These are phyloP conservation scores for Flaveria brownii DNA, from an alignment of 129 eudicot species.

Conservation along the genomic window DNA sequence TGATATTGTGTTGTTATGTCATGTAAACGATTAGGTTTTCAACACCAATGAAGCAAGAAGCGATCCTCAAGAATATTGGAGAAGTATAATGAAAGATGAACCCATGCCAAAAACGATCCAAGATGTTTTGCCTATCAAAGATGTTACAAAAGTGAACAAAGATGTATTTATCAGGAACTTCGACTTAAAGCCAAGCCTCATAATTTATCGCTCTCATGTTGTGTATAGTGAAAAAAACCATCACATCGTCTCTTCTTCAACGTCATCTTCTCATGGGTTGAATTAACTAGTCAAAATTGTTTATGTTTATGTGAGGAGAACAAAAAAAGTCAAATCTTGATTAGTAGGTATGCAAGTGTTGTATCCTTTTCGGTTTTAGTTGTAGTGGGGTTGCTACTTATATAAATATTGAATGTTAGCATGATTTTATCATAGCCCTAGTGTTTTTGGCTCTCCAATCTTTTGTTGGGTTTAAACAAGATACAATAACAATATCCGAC, in stretches of 20 bases:
- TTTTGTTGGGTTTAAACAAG: background rate
- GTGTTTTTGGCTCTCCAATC: constrained; percentile 8
- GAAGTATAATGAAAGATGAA: constrained; percentile 57
- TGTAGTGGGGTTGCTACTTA: constrained; percentile 7
- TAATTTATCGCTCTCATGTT: constrained; percentile 49
- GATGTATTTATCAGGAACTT: constrained; percentile 42
- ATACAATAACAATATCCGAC: background rate
- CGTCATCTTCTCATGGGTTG: constrained; percentile 21
- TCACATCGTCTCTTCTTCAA: constrained; percentile 20
- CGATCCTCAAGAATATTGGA: constrained; percentile 61
- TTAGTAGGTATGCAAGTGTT: constrained; percentile 17
- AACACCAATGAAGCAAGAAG: constrained; percentile 42
- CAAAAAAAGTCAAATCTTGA: constrained; percentile 24
- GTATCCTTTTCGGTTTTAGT: constrained; percentile 22
- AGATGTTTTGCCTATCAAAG: constrained; percentile 36
- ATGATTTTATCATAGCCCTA: background rate
- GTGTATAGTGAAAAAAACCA: constrained; percentile 28
- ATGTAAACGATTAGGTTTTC: constrained; percentile 35
- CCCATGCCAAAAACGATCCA: constrained; percentile 61
- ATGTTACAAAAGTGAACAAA: constrained; percentile 18
- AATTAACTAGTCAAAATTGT: constrained; percentile 16
- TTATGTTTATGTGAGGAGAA: constrained; percentile 18
- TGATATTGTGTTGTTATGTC: constrained; percentile 10
- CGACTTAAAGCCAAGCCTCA: constrained; percentile 32
- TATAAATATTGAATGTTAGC: constrained; percentile 28